Conservation (phyloP, 192 early-diverging fungal genomes). For the Dimargaris cristalligena region DNA sequence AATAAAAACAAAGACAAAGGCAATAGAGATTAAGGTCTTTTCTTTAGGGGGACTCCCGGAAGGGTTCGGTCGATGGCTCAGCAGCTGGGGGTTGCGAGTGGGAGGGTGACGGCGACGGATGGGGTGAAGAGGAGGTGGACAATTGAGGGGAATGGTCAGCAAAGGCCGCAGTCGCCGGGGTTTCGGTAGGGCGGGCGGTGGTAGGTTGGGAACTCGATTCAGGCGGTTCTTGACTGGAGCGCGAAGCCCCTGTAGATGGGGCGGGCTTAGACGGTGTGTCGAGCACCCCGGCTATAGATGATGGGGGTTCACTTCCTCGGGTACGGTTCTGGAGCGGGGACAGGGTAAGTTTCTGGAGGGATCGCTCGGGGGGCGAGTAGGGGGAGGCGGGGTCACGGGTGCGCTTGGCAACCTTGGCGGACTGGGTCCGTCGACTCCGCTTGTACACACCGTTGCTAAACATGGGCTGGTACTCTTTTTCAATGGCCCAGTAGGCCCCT, state of each 20-base stretch:
- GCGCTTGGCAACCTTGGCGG: slow-evolving; percentile 14
- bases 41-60: too few relatives aligned
- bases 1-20: too few relatives aligned
- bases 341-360: slow-evolving; percentile 4
- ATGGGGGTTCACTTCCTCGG: not conserved
- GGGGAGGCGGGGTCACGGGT: not conserved
- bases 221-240: not conserved
- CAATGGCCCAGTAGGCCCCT: slow-evolving; percentile 89
- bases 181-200: not conserved
- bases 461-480: slow-evolving; percentile 44
- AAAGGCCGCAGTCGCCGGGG: not conserved
- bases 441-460: slow-evolving; percentile 58
- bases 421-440: slow-evolving; percentile 31
- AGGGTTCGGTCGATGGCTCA: too few relatives aligned
- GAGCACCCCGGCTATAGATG: not conserved
- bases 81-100: not conserved
- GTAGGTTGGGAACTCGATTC: not conserved
- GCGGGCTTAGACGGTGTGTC: not conserved
- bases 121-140: not conserved
- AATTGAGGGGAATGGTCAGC: not conserved
- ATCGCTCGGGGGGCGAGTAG: slow-evolving; percentile 4
- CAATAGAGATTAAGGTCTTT: too few relatives aligned
- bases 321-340: slow-evolving; percentile 1
- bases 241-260: not conserved
- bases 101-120: not conserved